phyloP scores from a whole-genome alignment of 108 stramenopile species.

The Heterococcus sp. region DNA sequence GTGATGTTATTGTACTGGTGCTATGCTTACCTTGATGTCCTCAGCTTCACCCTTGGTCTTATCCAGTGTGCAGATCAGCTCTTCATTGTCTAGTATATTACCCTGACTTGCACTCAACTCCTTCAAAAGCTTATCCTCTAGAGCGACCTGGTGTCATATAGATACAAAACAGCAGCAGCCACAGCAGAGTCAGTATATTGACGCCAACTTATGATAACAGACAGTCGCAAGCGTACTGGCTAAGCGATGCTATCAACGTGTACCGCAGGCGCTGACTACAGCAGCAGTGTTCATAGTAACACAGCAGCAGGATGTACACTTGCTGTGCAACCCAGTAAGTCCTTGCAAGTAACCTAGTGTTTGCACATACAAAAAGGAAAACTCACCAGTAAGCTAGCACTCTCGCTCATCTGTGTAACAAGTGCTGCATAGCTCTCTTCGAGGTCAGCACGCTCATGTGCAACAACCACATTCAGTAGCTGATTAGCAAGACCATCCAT shows the following conservation, averaged over 20 bases:
- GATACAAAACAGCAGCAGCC: too few relatives aligned
- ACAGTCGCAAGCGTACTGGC: too few relatives aligned
- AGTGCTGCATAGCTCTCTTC: slow-evolving; percentile 62
- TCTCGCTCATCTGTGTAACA: slow-evolving; percentile 63
- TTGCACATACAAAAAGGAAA: too few relatives aligned
- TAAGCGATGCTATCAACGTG: too few relatives aligned
- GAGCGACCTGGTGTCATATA: not conserved
- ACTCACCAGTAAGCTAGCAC: slow-evolving; percentile 55
- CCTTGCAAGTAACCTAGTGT: too few relatives aligned
- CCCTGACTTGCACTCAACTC: slow-evolving; percentile 58
- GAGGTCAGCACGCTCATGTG: slow-evolving; percentile 64
- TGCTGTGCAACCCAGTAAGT: too few relatives aligned
- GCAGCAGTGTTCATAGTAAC: too few relatives aligned
- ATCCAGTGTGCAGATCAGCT: slow-evolving; percentile 65
- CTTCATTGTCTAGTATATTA: slow-evolving; percentile 68
- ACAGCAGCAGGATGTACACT: too few relatives aligned
- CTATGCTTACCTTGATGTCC: slow-evolving; percentile 52
- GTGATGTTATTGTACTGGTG: too few relatives aligned
- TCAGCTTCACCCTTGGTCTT: slow-evolving; percentile 65
- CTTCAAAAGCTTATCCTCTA: slow-evolving; percentile 64
- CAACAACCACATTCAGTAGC: slow-evolving; percentile 69
- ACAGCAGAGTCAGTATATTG: too few relatives aligned
- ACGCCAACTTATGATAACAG: too few relatives aligned
- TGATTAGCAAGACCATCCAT: slow-evolving; percentile 66
- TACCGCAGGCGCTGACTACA: too few relatives aligned